These are phyloP conservation scores for Nectriaceae sp. DNA, from an alignment of 2,329 filamentous ascomycete species.

Conservation along the genomic window DNA sequence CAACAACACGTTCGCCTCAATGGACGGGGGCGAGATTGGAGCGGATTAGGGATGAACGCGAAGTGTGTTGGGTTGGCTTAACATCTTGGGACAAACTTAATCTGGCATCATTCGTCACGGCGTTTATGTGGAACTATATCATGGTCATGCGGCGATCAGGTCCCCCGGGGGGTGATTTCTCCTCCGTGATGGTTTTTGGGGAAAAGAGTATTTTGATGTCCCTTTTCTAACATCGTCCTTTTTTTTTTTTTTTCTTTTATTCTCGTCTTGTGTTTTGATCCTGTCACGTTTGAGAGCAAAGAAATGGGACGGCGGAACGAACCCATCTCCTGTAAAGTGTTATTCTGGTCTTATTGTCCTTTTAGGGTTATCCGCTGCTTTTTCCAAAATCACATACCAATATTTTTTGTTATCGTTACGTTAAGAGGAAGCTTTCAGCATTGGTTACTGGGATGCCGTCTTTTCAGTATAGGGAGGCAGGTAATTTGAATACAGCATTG, in stretches of 20 bases:
- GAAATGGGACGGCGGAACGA: slow-evolving; percentile 9
- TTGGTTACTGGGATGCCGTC: background rate
- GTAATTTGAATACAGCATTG: background rate
- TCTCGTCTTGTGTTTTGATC: slow-evolving; percentile 6
- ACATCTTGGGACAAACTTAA: slow-evolving; percentile 37
- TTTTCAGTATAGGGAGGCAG: background rate
- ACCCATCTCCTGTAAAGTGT: slow-evolving; percentile 20
- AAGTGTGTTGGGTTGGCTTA: slow-evolving; percentile 29
- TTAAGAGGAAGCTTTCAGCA: slow-evolving; percentile 15
- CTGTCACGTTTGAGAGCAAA: slow-evolving; percentile 2
- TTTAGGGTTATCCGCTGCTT: background rate
- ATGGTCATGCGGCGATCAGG: slow-evolving; percentile 42
- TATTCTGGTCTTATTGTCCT: slow-evolving; percentile 24
- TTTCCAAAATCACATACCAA: slow-evolving; percentile 33
- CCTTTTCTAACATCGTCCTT: slow-evolving; percentile 16
- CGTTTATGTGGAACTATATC: slow-evolving; percentile 43
- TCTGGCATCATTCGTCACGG: slow-evolving; percentile 43
- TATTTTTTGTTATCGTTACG: slow-evolving; percentile 13
- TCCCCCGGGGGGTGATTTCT: slow-evolving; percentile 31
- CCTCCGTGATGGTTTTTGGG: slow-evolving; percentile 32
- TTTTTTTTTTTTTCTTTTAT: slow-evolving; percentile 8
- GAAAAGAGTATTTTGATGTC: slow-evolving; percentile 32
- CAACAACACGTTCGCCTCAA: slow-evolving; percentile 47
- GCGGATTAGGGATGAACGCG: slow-evolving; percentile 50
- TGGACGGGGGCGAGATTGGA: slow-evolving; percentile 60